These are phyloP conservation scores for Nakazawaea sp. DNA, from an alignment of 805 yeast genomes.

Conservation along the genomic window DNA sequence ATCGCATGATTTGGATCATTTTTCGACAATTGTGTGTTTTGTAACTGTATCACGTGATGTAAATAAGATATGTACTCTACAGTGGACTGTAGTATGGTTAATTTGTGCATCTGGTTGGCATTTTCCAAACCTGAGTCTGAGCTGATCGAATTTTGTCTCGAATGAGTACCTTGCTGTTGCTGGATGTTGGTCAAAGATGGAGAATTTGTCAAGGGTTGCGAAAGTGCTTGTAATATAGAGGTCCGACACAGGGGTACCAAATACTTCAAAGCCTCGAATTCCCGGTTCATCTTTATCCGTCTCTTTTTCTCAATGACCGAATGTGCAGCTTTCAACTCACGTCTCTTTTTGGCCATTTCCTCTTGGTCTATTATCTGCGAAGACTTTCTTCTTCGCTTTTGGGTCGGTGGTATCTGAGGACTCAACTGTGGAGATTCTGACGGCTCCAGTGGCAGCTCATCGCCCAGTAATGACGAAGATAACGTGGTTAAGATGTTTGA, in stretches of 20 bases:
- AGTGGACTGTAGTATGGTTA: constrained; percentile 74
- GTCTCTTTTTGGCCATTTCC: constrained; percentile 32
- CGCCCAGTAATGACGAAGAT: constrained; percentile 9
- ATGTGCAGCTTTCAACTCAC: constrained; percentile 53
- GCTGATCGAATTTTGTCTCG: constrained; percentile 15
- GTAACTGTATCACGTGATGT: constrained; percentile 49
- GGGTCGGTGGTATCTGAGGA: not conserved
- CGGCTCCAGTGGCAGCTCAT: constrained; percentile 5
- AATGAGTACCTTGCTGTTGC: not conserved
- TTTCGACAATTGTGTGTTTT: constrained; percentile 35
- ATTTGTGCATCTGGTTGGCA: constrained; percentile 50
- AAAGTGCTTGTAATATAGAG: constrained; percentile 21
- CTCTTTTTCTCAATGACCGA: constrained; percentile 77
- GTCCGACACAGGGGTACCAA: constrained; percentile 74
- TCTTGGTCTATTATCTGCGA: constrained; percentile 18
- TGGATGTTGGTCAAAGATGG: not conserved
- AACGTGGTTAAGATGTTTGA: constrained; percentile 8
- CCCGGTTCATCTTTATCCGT: constrained; percentile 72
- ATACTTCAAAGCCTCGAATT: constrained; percentile 73
- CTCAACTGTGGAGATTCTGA: not conserved
- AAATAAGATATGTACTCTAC: constrained; percentile 73
- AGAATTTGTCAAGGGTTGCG: constrained; percentile 17
- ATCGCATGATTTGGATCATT: constrained; percentile 21
- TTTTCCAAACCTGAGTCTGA: not conserved
- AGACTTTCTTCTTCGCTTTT: constrained; percentile 20